A percentile compares a stretch with the other conserved stretches of the same genome.
These are phyloP conservation scores for Chenopodium berlandieri DNA, from an alignment of 148 eudicot species.

Conservation along the genomic window DNA sequence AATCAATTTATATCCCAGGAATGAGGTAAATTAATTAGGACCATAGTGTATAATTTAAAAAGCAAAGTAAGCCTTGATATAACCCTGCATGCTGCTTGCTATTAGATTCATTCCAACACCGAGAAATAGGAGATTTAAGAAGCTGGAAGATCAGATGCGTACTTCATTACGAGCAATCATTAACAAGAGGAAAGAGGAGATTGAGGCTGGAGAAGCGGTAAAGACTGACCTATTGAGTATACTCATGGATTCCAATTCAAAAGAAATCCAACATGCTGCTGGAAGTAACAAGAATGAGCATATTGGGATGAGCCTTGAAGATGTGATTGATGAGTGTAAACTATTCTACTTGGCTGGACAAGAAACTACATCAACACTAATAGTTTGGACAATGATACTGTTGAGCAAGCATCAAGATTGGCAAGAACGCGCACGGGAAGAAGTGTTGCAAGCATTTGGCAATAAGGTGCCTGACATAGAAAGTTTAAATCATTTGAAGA, in stretches of 20 bases:
- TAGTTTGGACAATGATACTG: too few species aligned
- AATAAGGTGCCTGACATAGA: too few species aligned
- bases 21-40: slow-evolving; percentile 8
- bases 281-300: too few species aligned
- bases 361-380: too few species aligned
- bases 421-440: not conserved
- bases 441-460: too few species aligned
- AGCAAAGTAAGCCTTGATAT: not conserved
- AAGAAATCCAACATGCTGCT: too few species aligned
- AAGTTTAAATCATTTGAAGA: too few species aligned
- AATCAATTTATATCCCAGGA: slow-evolving; percentile 27
- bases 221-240: slow-evolving; percentile 26
- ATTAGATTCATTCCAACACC: slow-evolving; percentile 26
- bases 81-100: not conserved
- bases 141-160: slow-evolving; percentile 10
- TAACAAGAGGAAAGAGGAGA: slow-evolving; percentile 22
- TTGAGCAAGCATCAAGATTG: too few species aligned
- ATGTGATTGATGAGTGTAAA: too few species aligned
- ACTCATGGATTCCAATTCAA: slow-evolving; percentile 6
- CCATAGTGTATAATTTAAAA: too few species aligned
- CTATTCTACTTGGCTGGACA: too few species aligned
- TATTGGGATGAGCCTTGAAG: too few species aligned
- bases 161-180: slow-evolving; percentile 5
- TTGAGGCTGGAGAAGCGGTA: slow-evolving; percentile 14
- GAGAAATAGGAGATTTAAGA: slow-evolving; percentile 19